Evolutionary conservation across 345 rosid genomes (phyloP).

Genomic region (Alliaria petiolata): DNA sequence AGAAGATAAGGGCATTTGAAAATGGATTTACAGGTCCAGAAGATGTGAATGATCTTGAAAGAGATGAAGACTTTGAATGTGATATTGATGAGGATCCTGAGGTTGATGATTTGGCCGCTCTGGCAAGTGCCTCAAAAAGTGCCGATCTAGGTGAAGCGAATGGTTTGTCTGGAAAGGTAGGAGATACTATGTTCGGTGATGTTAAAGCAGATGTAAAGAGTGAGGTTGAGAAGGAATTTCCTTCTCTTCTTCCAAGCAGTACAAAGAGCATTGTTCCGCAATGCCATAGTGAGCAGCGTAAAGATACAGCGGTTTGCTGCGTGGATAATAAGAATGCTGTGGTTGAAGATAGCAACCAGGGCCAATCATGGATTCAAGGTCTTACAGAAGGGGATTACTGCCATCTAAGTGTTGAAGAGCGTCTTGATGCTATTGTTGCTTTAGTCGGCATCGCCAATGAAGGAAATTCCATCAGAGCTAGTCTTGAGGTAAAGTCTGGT

Average conservation of each 20-base stretch:
- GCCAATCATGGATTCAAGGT: constrained; percentile 91
- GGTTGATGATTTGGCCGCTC: constrained; percentile 72
- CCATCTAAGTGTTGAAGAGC: constrained; percentile 93
- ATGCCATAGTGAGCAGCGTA: constrained; percentile 36
- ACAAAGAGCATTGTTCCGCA: constrained; percentile 36
- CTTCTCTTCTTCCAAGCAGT: constrained; percentile 40
- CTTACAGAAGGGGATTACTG: constrained; percentile 95
- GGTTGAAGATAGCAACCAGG: constrained; percentile 74
- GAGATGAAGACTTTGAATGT: constrained; percentile 84
- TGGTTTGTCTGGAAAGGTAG: constrained; percentile 44
- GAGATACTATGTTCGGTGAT: constrained; percentile 34
- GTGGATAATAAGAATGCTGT: constrained; percentile 49
- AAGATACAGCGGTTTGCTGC: constrained; percentile 32
- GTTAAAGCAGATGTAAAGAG: constrained; percentile 32
- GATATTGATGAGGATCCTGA: constrained; percentile 97
- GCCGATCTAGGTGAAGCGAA: constrained; percentile 40
- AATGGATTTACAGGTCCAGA: constrained; percentile 83
- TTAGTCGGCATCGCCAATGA: constrained; percentile 88
- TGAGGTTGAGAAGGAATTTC: constrained; percentile 42
- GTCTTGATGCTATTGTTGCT: constrained; percentile 78
- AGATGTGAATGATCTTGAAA: constrained; percentile 83
- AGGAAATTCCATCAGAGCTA: constrained; percentile 85
- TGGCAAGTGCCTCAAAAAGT: constrained; percentile 44
- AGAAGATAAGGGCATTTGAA: constrained; percentile 86
- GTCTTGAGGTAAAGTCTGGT: constrained; percentile 68